A percentile compares a stretch with the other conserved stretches of the same genome.
Conservation (phyloP, 805 yeast species). For the Candida piceae region DNA sequence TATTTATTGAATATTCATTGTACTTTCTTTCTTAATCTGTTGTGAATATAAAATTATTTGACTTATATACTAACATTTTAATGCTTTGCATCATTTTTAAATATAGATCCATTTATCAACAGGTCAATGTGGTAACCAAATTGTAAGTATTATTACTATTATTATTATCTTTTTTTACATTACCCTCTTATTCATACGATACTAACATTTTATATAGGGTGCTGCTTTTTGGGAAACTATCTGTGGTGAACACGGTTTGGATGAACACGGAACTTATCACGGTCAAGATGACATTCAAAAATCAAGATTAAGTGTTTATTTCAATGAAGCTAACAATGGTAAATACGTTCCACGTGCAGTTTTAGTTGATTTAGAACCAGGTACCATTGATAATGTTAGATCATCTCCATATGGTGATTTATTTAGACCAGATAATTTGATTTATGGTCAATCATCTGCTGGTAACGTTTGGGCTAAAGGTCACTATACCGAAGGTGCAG, state of each 20-base stretch:
- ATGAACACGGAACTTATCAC: conserved; percentile 66
- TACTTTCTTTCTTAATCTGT: neutral
- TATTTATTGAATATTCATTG: too few relatives aligned
- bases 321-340: conserved; percentile 79
- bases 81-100: neutral
- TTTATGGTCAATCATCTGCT: conserved; percentile 87
- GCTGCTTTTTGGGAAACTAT: conserved; percentile 93
- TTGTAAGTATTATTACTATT: conserved; percentile 42
- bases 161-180: conserved; percentile 9
- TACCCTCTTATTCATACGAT: too few relatives aligned
- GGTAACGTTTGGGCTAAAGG: conserved; percentile 98
- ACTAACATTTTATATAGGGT: conserved; percentile 44
- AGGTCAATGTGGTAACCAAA: conserved; percentile 99
- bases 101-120: conserved; percentile 88
- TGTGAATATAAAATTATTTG: neutral
- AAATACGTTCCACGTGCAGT: conserved; percentile 94
- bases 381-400: conserved; percentile 82
- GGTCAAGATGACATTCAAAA: conserved; percentile 51
- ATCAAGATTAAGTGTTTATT: conserved; percentile 66
- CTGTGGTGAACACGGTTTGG: conserved; percentile 84
- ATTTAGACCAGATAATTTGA: conserved; percentile 88
- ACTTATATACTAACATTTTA: conserved; percentile 9
- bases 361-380: conserved; percentile 90
- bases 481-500: conserved; percentile 95
- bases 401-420: conserved; percentile 76